phyloP scores from a whole-genome alignment of 2,329 filamentous ascomycete species.

The Clarireedia paspali region DNA sequence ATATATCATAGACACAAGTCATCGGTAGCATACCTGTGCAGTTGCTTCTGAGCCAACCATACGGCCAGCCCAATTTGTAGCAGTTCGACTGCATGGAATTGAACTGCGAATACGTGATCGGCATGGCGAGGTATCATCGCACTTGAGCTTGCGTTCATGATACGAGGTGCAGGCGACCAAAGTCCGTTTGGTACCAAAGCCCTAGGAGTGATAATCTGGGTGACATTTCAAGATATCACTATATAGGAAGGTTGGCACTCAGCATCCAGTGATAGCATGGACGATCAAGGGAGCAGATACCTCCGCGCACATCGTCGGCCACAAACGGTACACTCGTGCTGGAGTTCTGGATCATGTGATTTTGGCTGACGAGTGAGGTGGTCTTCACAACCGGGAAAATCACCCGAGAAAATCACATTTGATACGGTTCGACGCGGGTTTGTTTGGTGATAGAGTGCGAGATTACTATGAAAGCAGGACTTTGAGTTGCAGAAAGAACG shows the following conservation, averaged over 20 bases:
- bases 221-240: conserved; percentile 24
- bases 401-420: conserved; percentile 12
- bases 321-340: conserved; percentile 17
- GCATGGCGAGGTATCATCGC: conserved; percentile 34
- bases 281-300: neutral
- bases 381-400: conserved; percentile 19
- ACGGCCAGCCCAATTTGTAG: neutral
- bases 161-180: conserved; percentile 37
- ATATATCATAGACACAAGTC: no score
- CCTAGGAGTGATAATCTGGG: conserved; percentile 19
- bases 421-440: neutral
- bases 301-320: conserved; percentile 21
- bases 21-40: neutral
- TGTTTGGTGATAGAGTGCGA: neutral
- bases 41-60: neutral
- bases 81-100: conserved; percentile 29
- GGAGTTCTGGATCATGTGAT: conserved; percentile 16
- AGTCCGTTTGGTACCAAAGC: conserved; percentile 25
- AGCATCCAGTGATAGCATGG: neutral
- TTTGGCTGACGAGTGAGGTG: conserved; percentile 22
- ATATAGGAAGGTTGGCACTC: neutral
- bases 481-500: no score
- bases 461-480: neutral
- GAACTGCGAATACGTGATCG: conserved; percentile 34
- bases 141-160: conserved; percentile 39